These are phyloP conservation scores for Pichia nanzhaoensis DNA, from an alignment of 805 yeast genomes.

Conservation along the genomic window DNA sequence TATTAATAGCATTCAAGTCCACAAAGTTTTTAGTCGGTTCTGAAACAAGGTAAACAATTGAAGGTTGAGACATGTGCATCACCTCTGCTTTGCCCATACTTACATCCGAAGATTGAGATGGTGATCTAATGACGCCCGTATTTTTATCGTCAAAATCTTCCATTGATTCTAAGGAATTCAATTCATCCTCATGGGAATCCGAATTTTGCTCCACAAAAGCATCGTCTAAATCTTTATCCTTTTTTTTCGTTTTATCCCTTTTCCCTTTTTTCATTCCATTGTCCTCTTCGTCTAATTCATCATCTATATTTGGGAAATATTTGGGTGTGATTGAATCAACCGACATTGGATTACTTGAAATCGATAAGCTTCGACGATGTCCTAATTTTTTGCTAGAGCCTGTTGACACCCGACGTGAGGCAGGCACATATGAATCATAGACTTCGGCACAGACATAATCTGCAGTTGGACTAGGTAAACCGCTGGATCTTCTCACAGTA, in stretches of 20 bases:
- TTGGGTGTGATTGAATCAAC: neutral
- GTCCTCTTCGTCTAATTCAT: neutral
- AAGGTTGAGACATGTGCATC: neutral
- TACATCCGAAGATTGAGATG: neutral
- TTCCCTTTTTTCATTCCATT: neutral
- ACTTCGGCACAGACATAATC: too few species aligned
- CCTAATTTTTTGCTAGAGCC: too few species aligned
- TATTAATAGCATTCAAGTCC: neutral
- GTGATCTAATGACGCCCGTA: neutral
- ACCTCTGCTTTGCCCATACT: neutral
- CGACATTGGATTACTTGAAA: neutral
- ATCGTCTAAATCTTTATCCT: neutral
- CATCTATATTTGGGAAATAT: neutral
- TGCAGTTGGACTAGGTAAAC: neutral
- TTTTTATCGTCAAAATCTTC: slow-evolving; percentile 1
- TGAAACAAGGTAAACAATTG: slow-evolving; percentile 1
- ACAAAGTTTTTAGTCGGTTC: neutral
- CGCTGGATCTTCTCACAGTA: neutral
- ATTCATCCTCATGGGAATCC: neutral
- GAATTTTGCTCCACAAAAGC: neutral
- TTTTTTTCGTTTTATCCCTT: too few species aligned
- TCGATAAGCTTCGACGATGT: slow-evolving; percentile 1
- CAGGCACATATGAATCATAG: too few species aligned
- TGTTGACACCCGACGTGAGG: too few species aligned
- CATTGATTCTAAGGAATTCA: neutral